Evolutionary conservation across 345 rosid species (phyloP).

Genomic region (Citropsis articulata): DNA sequence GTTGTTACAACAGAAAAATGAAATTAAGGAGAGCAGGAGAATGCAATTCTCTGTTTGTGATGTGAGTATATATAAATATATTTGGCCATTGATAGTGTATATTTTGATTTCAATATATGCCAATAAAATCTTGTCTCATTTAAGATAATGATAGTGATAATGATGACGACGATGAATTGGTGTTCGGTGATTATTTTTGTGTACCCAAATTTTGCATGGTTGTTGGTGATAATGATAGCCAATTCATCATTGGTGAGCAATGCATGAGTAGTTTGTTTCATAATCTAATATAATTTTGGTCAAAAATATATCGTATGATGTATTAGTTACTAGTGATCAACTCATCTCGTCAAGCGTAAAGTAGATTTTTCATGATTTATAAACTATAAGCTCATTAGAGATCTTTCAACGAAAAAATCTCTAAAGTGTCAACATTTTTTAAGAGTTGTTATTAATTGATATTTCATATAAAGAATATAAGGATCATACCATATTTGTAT

Average conservation of each 20-base stretch:
- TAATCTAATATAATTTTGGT: not conserved
- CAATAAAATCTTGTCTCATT: conserved; percentile 16
- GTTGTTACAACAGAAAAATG: not conserved
- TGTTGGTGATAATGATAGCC: conserved; percentile 23
- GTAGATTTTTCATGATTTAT: too few species aligned
- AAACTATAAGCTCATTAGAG: too few species aligned
- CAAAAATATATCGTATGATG: not conserved
- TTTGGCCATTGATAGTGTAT: not conserved
- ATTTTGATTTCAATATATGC: not conserved
- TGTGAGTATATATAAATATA: not conserved
- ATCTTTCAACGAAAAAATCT: too few species aligned
- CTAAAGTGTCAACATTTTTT: too few species aligned
- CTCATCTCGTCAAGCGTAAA: too few species aligned
- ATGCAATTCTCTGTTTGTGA: not conserved
- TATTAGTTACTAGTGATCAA: not conserved
- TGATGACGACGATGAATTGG: conserved; percentile 4
- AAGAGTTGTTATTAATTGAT: too few species aligned
- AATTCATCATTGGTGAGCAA: conserved; percentile 3
- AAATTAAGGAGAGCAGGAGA: not conserved
- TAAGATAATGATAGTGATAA: conserved; percentile 17
- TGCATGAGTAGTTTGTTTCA: conserved; percentile 1
- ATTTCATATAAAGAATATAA: too few species aligned
- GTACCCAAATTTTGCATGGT: conserved; percentile 18
- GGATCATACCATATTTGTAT: too few species aligned
- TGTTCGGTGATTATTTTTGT: not conserved